phyloP scores from a whole-genome alignment of 2,329 filamentous ascomycete genomes.

The Verticillium nubilum region DNA sequence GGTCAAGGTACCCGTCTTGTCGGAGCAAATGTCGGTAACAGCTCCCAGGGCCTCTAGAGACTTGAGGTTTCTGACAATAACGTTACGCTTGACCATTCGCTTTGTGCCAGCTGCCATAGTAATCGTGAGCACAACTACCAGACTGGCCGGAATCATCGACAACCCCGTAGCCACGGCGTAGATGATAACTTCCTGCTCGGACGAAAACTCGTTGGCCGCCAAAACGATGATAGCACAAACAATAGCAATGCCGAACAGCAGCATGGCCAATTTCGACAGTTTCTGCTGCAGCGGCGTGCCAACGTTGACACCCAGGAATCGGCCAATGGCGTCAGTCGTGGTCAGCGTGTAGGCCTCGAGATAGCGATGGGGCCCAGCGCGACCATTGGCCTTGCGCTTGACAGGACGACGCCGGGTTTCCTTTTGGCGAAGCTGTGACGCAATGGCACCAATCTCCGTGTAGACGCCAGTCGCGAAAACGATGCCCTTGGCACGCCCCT shows the following conservation, averaged over 20 bases:
- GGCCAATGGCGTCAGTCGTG: conserved; percentile 50
- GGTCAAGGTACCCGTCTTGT: conserved; percentile 56
- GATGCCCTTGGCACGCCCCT: conserved; percentile 55
- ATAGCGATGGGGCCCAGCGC: conserved; percentile 47
- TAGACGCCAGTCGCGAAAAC: conserved; percentile 55
- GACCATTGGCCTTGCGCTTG: conserved; percentile 46
- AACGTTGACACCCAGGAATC: conserved; percentile 62
- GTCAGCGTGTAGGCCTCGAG: conserved; percentile 41
- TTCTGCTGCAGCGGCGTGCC: conserved; percentile 67
- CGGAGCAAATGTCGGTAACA: conserved; percentile 39
- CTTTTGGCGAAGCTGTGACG: conserved; percentile 38
- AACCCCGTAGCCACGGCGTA: conserved; percentile 41
- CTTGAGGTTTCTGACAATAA: conserved; percentile 47
- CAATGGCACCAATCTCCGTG: conserved; percentile 62
- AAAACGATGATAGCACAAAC: conserved; percentile 65
- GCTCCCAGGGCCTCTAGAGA: conserved; percentile 55
- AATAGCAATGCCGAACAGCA: conserved; percentile 62
- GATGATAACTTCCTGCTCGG: conserved; percentile 53
- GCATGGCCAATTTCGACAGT: conserved; percentile 60
- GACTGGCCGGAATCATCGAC: conserved; percentile 45
- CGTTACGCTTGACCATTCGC: conserved; percentile 45
- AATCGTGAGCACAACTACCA: conserved; percentile 50
- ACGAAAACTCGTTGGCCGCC: conserved; percentile 54
- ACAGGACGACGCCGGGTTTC: conserved; percentile 45
- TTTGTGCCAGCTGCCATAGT: conserved; percentile 52